These are phyloP conservation scores for Pyrenula massariospora DNA, from an alignment of 495 filamentous ascomycete species.

Conservation along the genomic window DNA sequence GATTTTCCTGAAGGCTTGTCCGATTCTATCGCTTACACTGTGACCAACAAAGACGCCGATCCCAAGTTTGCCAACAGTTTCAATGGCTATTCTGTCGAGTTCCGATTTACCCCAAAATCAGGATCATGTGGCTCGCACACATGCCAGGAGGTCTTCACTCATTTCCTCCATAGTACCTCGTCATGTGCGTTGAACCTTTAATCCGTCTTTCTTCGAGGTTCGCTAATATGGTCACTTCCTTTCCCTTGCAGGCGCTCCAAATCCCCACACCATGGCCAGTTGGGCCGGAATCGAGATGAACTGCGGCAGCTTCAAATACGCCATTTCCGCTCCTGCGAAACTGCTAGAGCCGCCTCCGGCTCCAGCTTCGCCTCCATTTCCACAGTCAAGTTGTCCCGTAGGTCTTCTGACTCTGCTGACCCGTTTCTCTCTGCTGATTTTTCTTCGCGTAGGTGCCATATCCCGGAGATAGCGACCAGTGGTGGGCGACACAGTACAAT, in stretches of 20 bases:
- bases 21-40: neutral
- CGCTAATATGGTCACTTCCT: neutral
- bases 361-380: neutral
- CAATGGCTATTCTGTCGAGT: neutral
- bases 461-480: neutral
- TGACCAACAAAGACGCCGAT: neutral
- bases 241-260: neutral
- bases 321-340: neutral
- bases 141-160: neutral
- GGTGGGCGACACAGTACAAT: neutral
- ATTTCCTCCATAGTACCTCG: neutral
- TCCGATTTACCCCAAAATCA: neutral
- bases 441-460: neutral
- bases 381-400: neutral
- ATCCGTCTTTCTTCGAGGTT: neutral
- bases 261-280: neutral
- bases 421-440: neutral
- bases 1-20: neutral
- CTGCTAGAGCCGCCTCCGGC: neutral
- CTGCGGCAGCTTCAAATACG: neutral
- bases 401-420: neutral
- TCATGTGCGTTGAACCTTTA: neutral
- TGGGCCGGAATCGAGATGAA: neutral
- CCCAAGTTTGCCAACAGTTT: neutral
- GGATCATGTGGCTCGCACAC: neutral